Percentiles rank a stretch among this genome's conserved stretches.
Evolutionary conservation across 163 green algal species (phyloP).

Genomic region (Chlorella variabilis): DNA sequence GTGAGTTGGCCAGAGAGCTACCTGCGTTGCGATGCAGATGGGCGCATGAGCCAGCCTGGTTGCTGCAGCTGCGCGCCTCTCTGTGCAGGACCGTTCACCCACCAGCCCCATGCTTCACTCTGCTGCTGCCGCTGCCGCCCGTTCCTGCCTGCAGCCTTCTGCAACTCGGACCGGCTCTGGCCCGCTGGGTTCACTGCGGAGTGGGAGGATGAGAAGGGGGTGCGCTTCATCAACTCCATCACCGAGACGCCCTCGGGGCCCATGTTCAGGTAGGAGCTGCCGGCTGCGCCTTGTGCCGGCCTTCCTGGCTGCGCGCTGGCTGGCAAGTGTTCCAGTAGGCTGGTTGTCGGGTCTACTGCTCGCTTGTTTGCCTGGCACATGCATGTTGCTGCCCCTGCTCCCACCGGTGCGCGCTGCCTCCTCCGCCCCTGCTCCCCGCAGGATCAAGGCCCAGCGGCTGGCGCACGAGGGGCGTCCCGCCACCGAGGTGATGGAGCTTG

Average conservation of each 20-base stretch:
- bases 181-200: conserved; percentile 35
- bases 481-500: conserved; percentile 37
- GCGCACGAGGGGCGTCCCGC: conserved; percentile 10
- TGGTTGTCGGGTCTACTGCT: too few species aligned
- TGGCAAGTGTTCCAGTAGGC: too few species aligned
- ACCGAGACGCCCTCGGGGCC: conserved; percentile 18
- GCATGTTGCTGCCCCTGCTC: too few species aligned
- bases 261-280: conserved; percentile 10
- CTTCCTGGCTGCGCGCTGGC: too few species aligned
- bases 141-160: conserved; percentile 20
- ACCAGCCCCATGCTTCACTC: too few species aligned
- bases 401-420: too few species aligned
- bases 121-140: background rate
- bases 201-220: conserved; percentile 39
- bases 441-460: conserved; percentile 33
- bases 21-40: too few species aligned
- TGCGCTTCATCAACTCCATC: conserved; percentile 38
- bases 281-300: background rate
- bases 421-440: background rate
- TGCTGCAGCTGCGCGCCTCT: too few species aligned
- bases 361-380: background rate
- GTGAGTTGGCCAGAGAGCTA: too few species aligned
- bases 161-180: conserved; percentile 40
- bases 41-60: background rate
- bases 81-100: too few species aligned